A percentile compares a stretch with the other conserved stretches of the same genome.
Evolutionary conservation across 768 basidiomycete genomes (phyloP).

Genomic region (Suillus hirtellus): DNA sequence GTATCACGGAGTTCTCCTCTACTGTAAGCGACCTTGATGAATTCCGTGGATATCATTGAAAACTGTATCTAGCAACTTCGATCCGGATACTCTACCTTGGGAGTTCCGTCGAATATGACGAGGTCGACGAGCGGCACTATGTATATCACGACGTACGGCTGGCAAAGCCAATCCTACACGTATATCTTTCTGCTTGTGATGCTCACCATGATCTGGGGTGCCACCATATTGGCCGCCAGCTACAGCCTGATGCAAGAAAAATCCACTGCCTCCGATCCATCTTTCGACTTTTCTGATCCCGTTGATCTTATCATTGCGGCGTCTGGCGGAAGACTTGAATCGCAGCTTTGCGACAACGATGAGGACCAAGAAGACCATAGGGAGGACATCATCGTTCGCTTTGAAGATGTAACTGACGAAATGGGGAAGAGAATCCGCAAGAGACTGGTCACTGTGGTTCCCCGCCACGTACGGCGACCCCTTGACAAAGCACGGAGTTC

Average conservation of each 20-base stretch:
- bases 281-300: conserved; percentile 11
- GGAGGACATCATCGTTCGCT: not conserved
- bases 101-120: conserved; percentile 9
- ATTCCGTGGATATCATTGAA: not conserved
- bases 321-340: conserved; percentile 3
- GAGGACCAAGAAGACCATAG: not conserved
- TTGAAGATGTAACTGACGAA: not conserved
- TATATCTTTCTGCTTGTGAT: conserved; percentile 6
- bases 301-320: conserved; percentile 7
- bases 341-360: not conserved
- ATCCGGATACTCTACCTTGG: conserved; percentile 7
- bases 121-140: conserved; percentile 1
- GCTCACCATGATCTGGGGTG: not conserved
- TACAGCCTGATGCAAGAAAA: conserved; percentile 7
- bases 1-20: conserved; percentile 11
- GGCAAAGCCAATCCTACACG: conserved; percentile 2
- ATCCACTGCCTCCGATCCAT: not conserved
- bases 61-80: conserved; percentile 7
- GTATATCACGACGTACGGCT: conserved; percentile 12
- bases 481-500: no score
- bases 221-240: not conserved
- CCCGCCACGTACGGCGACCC: no score
- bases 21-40: conserved; percentile 4
- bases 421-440: not conserved
- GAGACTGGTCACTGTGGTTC: not conserved